Evolutionary conservation across 345 rosid genomes (phyloP).

Genomic region (Corchorus capsularis): DNA sequence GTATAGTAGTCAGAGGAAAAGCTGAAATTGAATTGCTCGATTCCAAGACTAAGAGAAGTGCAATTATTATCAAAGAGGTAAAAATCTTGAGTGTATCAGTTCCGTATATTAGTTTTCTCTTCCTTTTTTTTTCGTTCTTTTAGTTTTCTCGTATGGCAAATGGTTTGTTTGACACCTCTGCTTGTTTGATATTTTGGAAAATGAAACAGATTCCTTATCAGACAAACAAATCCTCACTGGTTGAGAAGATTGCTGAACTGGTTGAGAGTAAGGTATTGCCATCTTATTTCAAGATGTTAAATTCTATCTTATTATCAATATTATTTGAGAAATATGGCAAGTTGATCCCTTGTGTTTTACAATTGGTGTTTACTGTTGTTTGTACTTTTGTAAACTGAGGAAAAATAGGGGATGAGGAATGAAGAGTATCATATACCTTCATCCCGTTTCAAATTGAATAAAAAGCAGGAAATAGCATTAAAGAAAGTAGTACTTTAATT

Average conservation of each 20-base stretch:
- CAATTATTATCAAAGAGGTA: slow-evolving; percentile 90
- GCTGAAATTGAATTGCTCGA: slow-evolving; percentile 81
- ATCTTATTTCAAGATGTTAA: slow-evolving; percentile 1
- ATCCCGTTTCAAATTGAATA: not conserved
- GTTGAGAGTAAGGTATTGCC: slow-evolving; percentile 80
- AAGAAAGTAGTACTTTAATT: not conserved
- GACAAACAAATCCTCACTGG: slow-evolving; percentile 85
- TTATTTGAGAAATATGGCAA: not conserved
- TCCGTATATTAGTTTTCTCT: not conserved
- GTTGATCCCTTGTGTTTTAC: slow-evolving; percentile 22
- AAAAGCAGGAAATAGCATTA: not conserved
- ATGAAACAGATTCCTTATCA: slow-evolving; percentile 86
- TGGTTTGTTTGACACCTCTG: not conserved
- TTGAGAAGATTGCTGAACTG: slow-evolving; percentile 97
- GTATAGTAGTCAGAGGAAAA: slow-evolving; percentile 85
- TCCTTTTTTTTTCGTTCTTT: no score
- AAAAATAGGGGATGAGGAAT: not conserved
- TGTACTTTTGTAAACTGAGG: slow-evolving; percentile 30
- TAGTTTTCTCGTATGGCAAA: slow-evolving; percentile 4
- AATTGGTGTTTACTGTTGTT: slow-evolving; percentile 27
- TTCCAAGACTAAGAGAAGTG: slow-evolving; percentile 70
- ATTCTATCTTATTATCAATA: not conserved
- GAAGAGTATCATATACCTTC: slow-evolving; percentile 29
- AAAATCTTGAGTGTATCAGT: slow-evolving; percentile 13
- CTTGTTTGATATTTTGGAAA: slow-evolving; percentile 18